Conservation (phyloP, 75 land plant species). For the Pinus tabuliformis region DNA sequence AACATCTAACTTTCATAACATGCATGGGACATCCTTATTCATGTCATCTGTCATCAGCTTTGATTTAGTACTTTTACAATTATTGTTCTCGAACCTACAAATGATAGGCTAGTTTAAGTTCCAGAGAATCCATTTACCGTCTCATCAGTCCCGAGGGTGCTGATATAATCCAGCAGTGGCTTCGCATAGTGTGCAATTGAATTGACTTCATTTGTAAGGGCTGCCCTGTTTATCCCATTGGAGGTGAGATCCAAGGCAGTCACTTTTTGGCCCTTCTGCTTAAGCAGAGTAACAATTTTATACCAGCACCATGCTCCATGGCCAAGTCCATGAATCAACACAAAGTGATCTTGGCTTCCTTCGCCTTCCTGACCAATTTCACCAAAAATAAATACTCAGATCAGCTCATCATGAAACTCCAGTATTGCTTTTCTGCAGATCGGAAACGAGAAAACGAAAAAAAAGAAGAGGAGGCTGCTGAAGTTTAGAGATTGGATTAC, state of each 20-base stretch:
- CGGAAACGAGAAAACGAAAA: neutral
- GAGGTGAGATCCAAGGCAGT: slow-evolving; percentile 35
- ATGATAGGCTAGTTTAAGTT: too few species aligned
- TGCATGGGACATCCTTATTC: too few species aligned
- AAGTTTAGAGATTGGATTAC: neutral
- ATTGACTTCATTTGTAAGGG: slow-evolving; percentile 8
- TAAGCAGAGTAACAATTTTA: slow-evolving; percentile 25
- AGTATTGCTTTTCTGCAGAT: neutral
- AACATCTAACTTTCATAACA: too few species aligned
- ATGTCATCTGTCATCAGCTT: too few species aligned
- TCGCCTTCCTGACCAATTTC: neutral
- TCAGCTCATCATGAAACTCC: too few species aligned
- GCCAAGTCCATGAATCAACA: slow-evolving; percentile 34
- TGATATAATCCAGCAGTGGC: neutral
- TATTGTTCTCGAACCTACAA: too few species aligned
- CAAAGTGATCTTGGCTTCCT: slow-evolving; percentile 17
- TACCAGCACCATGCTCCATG: slow-evolving; percentile 50
- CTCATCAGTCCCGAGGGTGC: slow-evolving; percentile 1
- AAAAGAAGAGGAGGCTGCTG: neutral
- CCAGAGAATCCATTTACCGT: neutral
- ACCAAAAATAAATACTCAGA: neutral
- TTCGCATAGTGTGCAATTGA: neutral
- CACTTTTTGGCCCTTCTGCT: slow-evolving; percentile 16
- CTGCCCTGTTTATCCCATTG: slow-evolving; percentile 18
- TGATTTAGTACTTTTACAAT: too few species aligned